Evolutionary conservation across 176 grass and related monocot species (phyloP).

Genomic region (Cenchrus purpureus): DNA sequence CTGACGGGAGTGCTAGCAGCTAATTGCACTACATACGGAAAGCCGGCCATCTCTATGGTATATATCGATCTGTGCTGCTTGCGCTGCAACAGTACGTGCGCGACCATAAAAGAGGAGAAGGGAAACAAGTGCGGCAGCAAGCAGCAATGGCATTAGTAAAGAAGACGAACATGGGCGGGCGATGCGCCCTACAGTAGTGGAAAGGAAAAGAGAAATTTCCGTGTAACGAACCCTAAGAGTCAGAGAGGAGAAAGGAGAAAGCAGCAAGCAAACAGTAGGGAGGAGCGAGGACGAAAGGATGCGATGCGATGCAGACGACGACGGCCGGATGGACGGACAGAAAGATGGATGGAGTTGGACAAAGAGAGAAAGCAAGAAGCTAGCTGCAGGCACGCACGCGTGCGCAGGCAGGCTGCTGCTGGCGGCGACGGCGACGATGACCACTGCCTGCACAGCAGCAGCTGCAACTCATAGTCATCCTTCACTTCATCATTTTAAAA

Average conservation of each 20-base stretch:
- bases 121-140: background rate
- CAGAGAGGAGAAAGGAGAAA: constrained; percentile 5
- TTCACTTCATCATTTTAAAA: constrained; percentile 50
- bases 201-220: constrained; percentile 50
- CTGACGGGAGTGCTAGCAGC: background rate
- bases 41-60: background rate
- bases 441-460: background rate
- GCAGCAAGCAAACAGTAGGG: background rate
- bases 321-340: constrained; percentile 31
- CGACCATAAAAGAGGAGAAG: background rate
- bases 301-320: background rate
- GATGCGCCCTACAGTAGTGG: constrained; percentile 32
- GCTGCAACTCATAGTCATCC: background rate
- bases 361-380: background rate
- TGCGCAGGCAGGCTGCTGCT: background rate
- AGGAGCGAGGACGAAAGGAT: background rate
- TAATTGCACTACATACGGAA: constrained; percentile 19
- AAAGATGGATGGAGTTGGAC: constrained; percentile 34
- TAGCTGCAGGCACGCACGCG: background rate
- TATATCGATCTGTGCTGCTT: background rate
- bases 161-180: background rate
- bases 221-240: constrained; percentile 49
- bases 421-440: constrained; percentile 32
- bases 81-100: constrained; percentile 46
- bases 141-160: background rate